Evolutionary conservation across 495 filamentous ascomycete genomes (phyloP).

Genomic region (Xanthoparmelia taractica): DNA sequence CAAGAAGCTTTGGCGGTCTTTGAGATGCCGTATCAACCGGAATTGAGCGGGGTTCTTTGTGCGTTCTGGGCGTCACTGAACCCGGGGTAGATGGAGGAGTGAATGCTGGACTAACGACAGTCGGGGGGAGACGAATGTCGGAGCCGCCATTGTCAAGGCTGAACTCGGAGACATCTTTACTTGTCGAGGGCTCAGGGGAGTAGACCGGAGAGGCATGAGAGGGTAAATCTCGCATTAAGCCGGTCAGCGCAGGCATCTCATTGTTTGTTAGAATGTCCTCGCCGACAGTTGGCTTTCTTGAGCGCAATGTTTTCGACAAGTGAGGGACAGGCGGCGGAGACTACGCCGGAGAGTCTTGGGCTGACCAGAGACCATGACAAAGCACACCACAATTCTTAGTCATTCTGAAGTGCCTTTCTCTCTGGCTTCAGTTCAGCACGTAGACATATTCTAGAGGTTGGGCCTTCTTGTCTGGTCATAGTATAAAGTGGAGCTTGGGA

Average conservation of each 20-base stretch:
- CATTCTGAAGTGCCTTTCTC: too few relatives aligned
- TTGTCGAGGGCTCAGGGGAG: slow-evolving; percentile 35
- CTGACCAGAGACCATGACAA: slow-evolving; percentile 10
- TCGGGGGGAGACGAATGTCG: slow-evolving; percentile 39
- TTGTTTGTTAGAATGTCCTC: neutral
- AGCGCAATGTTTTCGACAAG: neutral
- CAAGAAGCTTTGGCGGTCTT: slow-evolving; percentile 58
- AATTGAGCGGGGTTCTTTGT: slow-evolving; percentile 40
- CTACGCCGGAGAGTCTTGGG: neutral
- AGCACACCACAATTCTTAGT: neutral
- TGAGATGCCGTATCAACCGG: slow-evolving; percentile 47
- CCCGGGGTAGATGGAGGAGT: slow-evolving; percentile 71
- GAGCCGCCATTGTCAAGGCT: slow-evolving; percentile 30
- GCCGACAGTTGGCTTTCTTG: neutral
- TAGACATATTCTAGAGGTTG: neutral
- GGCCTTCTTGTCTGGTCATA: neutral
- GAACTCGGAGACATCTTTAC: slow-evolving; percentile 31
- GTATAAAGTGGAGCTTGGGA: neutral
- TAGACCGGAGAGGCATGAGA: slow-evolving; percentile 47
- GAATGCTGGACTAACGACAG: slow-evolving; percentile 65
- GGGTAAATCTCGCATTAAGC: slow-evolving; percentile 44
- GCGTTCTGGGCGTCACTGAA: slow-evolving; percentile 39
- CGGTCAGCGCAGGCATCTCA: slow-evolving; percentile 20
- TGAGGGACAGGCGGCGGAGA: slow-evolving; percentile 8
- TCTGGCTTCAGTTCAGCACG: too few relatives aligned